Evolutionary conservation across 768 basidiomycete genomes (phyloP).

Genomic region (Phylloporus arenicola): DNA sequence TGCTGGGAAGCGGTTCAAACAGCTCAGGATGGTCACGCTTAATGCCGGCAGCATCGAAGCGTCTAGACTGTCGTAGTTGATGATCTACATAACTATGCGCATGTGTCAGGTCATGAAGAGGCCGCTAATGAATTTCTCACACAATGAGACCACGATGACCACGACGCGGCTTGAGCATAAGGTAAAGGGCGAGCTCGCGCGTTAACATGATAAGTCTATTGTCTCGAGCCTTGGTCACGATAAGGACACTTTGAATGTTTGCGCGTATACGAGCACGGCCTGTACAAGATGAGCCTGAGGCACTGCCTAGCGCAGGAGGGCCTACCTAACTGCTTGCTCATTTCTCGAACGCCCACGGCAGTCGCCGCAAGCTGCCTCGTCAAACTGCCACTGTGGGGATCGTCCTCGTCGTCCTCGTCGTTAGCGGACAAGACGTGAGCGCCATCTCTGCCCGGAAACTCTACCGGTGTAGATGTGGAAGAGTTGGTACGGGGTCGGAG

Average conservation of each 20-base stretch:
- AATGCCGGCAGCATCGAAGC: constrained; percentile 92
- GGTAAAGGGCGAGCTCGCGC: constrained; percentile 86
- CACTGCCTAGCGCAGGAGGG: constrained; percentile 9
- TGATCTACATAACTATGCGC: constrained; percentile 81
- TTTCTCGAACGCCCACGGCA: constrained; percentile 93
- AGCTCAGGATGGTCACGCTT: constrained; percentile 81
- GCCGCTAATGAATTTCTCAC: constrained; percentile 40
- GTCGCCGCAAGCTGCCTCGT: constrained; percentile 95
- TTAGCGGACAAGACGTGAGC: constrained; percentile 12
- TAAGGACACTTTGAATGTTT: constrained; percentile 87
- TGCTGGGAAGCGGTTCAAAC: constrained; percentile 73
- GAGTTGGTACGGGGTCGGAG: constrained; percentile 7
- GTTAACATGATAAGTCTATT: constrained; percentile 95
- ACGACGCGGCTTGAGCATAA: constrained; percentile 81
- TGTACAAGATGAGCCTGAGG: constrained; percentile 30
- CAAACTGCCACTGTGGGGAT: constrained; percentile 69
- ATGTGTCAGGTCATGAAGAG: constrained; percentile 11
- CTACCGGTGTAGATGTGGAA: constrained; percentile 7
- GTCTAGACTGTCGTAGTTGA: constrained; percentile 80
- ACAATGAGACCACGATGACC: constrained; percentile 79
- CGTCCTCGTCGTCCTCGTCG: constrained; percentile 58
- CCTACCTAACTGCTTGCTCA: constrained; percentile 96
- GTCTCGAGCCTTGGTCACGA: constrained; percentile 97
- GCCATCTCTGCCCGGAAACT: constrained; percentile 15
- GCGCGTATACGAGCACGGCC: constrained; percentile 89